Conservation (phyloP, 2,329 filamentous ascomycete genomes). For the Exophiala sp. region DNA sequence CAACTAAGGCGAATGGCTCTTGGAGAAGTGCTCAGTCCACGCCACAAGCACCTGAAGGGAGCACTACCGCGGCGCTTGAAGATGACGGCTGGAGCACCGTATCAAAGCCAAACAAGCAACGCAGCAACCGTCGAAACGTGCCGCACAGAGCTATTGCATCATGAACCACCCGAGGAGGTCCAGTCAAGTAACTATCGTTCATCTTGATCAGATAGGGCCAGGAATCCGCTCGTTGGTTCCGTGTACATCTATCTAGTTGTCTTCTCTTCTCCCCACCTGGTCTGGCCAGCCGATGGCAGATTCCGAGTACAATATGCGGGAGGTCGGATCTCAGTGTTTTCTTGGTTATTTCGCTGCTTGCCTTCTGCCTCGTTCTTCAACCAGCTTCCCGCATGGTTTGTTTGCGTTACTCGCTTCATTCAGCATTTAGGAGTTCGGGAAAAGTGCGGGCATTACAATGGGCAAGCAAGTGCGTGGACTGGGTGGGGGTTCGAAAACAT, state of each 20-base stretch:
- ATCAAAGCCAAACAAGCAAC: slow-evolving; percentile 36
- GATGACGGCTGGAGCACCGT: slow-evolving; percentile 48
- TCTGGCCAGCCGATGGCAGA: slow-evolving; percentile 9
- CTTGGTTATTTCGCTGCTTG: slow-evolving; percentile 19
- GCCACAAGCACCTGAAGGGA: slow-evolving; percentile 29
- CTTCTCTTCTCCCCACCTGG: slow-evolving; percentile 9
- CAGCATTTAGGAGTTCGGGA: slow-evolving; percentile 23
- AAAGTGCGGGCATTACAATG: slow-evolving; percentile 12
- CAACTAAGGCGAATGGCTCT: slow-evolving; percentile 38
- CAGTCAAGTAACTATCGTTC: not conserved
- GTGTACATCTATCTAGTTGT: slow-evolving; percentile 19
- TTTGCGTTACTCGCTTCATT: slow-evolving; percentile 9
- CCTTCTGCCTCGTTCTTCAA: slow-evolving; percentile 2
- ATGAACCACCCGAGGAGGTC: slow-evolving; percentile 36
- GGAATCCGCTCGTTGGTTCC: not conserved
- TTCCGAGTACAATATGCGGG: slow-evolving; percentile 7
- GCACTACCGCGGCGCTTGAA: slow-evolving; percentile 34
- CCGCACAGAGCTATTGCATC: slow-evolving; percentile 37
- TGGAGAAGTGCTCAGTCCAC: slow-evolving; percentile 35
- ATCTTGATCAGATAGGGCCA: not conserved
- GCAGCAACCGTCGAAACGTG: slow-evolving; percentile 41
- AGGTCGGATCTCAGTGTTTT: slow-evolving; percentile 12
- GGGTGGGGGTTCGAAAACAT: slow-evolving; percentile 5
- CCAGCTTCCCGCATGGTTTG: slow-evolving; percentile 5
- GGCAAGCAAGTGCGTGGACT: slow-evolving; percentile 9